These are phyloP conservation scores for Colletotrichum sp. DNA, from an alignment of 2,329 filamentous ascomycete species.

Conservation along the genomic window DNA sequence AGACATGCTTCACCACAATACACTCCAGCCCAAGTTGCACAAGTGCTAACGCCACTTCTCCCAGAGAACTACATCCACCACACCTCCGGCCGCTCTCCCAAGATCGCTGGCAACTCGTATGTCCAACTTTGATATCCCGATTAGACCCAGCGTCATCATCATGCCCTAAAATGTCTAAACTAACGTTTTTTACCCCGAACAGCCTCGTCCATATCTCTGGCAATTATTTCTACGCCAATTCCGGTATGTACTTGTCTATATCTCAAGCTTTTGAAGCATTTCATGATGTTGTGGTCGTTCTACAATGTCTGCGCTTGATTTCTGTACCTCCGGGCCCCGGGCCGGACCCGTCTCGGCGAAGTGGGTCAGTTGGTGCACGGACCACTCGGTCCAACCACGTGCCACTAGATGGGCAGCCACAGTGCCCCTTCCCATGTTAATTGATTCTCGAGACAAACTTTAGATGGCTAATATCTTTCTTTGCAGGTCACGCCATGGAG, in stretches of 20 bases:
- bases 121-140: background rate
- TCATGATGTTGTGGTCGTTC: background rate
- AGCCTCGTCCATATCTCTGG: background rate
- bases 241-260: background rate
- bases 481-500: conserved; percentile 64
- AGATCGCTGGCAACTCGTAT: conserved; percentile 59
- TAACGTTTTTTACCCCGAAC: background rate
- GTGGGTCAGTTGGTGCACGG: background rate
- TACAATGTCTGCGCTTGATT: background rate
- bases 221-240: background rate
- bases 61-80: conserved; percentile 63
- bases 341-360: background rate
- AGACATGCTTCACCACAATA: background rate
- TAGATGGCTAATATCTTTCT: conserved; percentile 43
- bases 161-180: background rate
- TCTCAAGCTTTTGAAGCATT: background rate
- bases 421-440: too few species aligned
- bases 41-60: fast-evolving
- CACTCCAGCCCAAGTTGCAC: background rate
- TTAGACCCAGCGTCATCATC: background rate
- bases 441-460: background rate
- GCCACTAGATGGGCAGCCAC: background rate
- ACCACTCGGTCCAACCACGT: background rate
- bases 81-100: conserved; percentile 61
- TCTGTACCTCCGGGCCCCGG: background rate